Evolutionary conservation across 352 stramenopile genomes (phyloP).

Genomic region (Pythium dissimile): DNA sequence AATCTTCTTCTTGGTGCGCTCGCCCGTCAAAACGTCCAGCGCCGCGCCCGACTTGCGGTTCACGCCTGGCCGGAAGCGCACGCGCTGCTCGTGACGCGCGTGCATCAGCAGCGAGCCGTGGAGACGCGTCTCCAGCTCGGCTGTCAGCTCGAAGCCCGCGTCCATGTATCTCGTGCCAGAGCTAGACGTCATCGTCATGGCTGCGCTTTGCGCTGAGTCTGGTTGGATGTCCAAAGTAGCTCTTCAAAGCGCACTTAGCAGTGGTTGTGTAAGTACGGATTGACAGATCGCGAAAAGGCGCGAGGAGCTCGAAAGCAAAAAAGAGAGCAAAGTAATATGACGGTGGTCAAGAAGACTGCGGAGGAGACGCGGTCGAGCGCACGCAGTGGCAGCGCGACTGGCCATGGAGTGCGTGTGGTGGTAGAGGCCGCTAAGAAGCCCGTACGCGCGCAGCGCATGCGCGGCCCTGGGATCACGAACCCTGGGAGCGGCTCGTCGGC

Average conservation of each 20-base stretch:
- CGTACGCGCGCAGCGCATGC: conserved; percentile 60
- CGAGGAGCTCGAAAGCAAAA: neutral
- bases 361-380: conserved; percentile 4
- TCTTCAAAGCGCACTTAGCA: conserved; percentile 13
- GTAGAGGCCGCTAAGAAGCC: conserved; percentile 42
- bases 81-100: conserved; percentile 30
- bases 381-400: conserved; percentile 1
- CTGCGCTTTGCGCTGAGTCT: too few species aligned
- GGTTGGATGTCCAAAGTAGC: too few species aligned
- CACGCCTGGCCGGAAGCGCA: conserved; percentile 50
- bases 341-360: conserved; percentile 20
- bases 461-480: conserved; percentile 24
- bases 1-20: conserved; percentile 57
- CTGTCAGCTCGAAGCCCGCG: conserved; percentile 54
- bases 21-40: conserved; percentile 36
- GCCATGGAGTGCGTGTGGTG: conserved; percentile 24
- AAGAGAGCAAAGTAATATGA: neutral
- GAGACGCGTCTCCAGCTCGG: conserved; percentile 45
- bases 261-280: neutral
- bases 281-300: conserved; percentile 19
- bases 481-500: neutral
- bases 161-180: conserved; percentile 17
- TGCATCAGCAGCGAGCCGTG: conserved; percentile 36
- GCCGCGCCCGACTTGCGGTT: conserved; percentile 18
- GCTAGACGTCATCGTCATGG: neutral